phyloP scores from a whole-genome alignment of 441 rosid genomes.

The Gossypium schwendimanii region DNA sequence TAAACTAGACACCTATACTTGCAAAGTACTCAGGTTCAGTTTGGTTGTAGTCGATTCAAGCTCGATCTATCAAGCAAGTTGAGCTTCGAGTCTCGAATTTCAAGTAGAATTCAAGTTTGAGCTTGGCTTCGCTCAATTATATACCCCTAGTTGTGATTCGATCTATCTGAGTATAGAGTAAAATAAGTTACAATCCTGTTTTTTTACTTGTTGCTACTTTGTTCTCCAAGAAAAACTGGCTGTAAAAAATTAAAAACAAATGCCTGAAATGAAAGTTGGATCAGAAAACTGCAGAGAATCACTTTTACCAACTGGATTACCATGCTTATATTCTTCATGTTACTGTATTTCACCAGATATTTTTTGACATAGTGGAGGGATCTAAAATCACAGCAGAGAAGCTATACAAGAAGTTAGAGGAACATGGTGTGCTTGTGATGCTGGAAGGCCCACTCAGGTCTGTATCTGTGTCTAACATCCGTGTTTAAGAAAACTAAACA shows the following conservation, averaged over 20 bases:
- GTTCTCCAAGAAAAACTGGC: neutral
- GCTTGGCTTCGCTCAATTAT: neutral
- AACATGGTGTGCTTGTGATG: slow-evolving; percentile 62
- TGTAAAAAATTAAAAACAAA: neutral
- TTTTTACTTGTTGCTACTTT: neutral
- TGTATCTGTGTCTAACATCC: neutral
- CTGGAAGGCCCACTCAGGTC: slow-evolving; percentile 54
- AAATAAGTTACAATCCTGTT: neutral
- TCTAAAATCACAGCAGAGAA: slow-evolving; percentile 42
- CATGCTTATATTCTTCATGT: neutral
- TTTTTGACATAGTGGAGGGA: slow-evolving; percentile 44
- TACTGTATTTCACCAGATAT: slow-evolving; percentile 37
- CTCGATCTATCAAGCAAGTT: neutral
- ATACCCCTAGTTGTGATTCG: neutral
- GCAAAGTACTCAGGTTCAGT: neutral
- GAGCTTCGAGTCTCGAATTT: neutral
- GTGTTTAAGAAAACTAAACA: too few species aligned
- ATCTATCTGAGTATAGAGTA: neutral
- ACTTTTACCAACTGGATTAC: neutral
- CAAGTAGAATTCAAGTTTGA: neutral
- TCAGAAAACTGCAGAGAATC: neutral
- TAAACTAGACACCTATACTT: too few species aligned
- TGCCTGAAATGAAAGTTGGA: neutral
- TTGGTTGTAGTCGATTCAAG: neutral
- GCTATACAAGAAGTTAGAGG: slow-evolving; percentile 57